A percentile compares a stretch with the other conserved stretches of the same genome.
Evolutionary conservation across 2,329 filamentous ascomycete genomes (phyloP).

Genomic region (Aplosporella prunicola): DNA sequence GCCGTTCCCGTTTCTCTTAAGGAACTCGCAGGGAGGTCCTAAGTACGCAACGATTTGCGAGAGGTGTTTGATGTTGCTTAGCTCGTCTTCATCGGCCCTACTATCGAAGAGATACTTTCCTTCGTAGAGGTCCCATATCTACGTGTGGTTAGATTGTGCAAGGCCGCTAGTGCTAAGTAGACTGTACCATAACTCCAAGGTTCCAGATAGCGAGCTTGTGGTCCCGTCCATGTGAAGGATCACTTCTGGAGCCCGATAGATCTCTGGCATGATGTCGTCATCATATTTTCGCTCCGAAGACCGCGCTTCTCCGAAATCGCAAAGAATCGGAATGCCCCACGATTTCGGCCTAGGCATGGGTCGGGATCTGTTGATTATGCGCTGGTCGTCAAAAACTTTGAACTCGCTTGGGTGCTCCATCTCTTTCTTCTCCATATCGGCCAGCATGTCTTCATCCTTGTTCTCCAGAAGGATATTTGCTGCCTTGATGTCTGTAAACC

Average conservation of each 20-base stretch:
- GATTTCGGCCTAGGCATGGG: slow-evolving; percentile 8
- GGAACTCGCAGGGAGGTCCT: not conserved
- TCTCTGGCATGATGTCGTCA: slow-evolving; percentile 24
- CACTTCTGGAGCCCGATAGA: slow-evolving; percentile 29
- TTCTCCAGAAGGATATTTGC: slow-evolving; percentile 25
- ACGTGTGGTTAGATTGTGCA: slow-evolving; percentile 1
- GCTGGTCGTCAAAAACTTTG: slow-evolving; percentile 19
- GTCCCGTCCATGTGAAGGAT: slow-evolving; percentile 27
- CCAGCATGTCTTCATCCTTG: slow-evolving; percentile 21
- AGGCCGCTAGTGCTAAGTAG: not conserved
- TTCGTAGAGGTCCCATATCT: slow-evolving; percentile 28
- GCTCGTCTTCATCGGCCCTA: slow-evolving; percentile 3
- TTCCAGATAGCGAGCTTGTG: slow-evolving; percentile 30
- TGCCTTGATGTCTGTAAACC: slow-evolving; percentile 21
- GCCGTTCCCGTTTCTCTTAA: not conserved
- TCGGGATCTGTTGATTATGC: slow-evolving; percentile 19
- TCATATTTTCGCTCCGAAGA: slow-evolving; percentile 17
- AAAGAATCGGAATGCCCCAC: slow-evolving; percentile 17
- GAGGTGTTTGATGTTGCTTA: slow-evolving; percentile 1
- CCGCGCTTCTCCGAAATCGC: slow-evolving; percentile 24
- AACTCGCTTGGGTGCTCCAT: slow-evolving; percentile 18
- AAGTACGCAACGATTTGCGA: slow-evolving; percentile 2
- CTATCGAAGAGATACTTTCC: slow-evolving; percentile 21
- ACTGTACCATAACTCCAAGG: slow-evolving; percentile 22
- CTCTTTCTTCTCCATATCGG: slow-evolving; percentile 21